Evolutionary conservation across 1,284 basidiomycete genomes (phyloP).

Genomic region (Gymnopus androsaceus): DNA sequence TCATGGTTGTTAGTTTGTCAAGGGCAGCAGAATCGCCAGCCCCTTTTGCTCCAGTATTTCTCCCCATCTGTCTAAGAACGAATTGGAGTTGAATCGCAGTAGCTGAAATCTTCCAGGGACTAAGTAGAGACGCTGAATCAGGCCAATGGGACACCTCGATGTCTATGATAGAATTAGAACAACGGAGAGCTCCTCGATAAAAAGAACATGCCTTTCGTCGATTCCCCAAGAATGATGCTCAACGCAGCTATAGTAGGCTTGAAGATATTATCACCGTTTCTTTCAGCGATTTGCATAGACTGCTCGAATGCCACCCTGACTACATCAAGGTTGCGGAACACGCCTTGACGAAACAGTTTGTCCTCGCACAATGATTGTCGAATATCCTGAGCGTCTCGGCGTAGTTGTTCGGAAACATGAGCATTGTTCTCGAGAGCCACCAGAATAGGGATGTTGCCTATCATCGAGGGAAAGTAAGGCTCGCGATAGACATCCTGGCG

Average conservation of each 20-base stretch:
- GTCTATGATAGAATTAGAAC: constrained; percentile 28
- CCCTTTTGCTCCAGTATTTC: constrained; percentile 54
- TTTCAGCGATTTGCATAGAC: constrained; percentile 49
- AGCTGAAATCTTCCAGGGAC: constrained; percentile 79
- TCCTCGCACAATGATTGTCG: constrained; percentile 60
- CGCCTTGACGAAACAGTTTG: constrained; percentile 66
- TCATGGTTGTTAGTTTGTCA: constrained; percentile 60
- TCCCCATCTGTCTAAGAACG: constrained; percentile 68
- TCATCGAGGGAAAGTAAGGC: constrained; percentile 62
- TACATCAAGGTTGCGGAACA: constrained; percentile 70
- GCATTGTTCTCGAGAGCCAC: constrained; percentile 68
- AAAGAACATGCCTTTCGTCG: constrained; percentile 39
- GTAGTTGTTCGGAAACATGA: constrained; percentile 49
- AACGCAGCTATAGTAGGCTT: constrained; percentile 69
- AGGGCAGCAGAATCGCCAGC: constrained; percentile 53
- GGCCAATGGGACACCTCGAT: constrained; percentile 62
- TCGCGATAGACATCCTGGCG: constrained; percentile 66
- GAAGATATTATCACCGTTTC: constrained; percentile 51
- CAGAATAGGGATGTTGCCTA: constrained; percentile 63
- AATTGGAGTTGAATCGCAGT: constrained; percentile 78
- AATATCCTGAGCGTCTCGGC: constrained; percentile 48
- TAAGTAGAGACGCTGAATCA: constrained; percentile 62
- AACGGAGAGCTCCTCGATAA: neutral
- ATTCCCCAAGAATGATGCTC: constrained; percentile 60
- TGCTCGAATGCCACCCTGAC: constrained; percentile 69